Evolutionary conservation across 352 stramenopile species (phyloP).

Genomic region (Thraustochytrium sp.): DNA sequence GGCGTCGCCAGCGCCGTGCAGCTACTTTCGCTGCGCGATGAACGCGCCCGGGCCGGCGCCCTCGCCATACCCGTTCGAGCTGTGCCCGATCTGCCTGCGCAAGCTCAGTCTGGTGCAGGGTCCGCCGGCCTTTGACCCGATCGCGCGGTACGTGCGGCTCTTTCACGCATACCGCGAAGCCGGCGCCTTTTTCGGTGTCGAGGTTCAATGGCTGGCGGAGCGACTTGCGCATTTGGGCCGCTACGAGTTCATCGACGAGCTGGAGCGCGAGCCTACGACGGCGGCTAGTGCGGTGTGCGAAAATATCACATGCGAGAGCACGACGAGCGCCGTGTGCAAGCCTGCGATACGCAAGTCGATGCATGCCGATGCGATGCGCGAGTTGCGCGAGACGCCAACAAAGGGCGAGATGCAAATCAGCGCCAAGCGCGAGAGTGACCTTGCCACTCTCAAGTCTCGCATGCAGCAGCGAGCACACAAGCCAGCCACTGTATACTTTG

Average conservation of each 20-base stretch:
- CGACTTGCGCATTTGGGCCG: neutral
- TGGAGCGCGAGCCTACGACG: neutral
- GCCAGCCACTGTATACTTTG: neutral
- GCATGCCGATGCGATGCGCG: neutral
- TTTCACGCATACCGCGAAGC: neutral
- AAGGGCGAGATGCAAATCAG: neutral
- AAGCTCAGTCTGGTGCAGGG: neutral
- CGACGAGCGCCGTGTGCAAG: too few species aligned
- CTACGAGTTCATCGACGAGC: neutral
- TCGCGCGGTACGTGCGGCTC: neutral
- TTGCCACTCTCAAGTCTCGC: neutral
- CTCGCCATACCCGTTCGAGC: neutral
- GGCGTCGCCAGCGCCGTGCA: neutral
- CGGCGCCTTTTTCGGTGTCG: too few species aligned
- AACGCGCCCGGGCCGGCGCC: neutral
- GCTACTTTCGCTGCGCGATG: conserved; percentile 21
- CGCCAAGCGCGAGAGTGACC: neutral
- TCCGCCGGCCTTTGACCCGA: neutral
- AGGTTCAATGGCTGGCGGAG: conserved; percentile 22
- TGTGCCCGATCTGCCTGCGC: conserved; percentile 25
- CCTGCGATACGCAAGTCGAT: neutral
- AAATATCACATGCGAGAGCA: too few species aligned
- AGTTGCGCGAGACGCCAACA: neutral
- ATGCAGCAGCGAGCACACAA: neutral
- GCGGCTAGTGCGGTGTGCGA: too few species aligned